phyloP scores from a whole-genome alignment of 768 basidiomycete species.

The Mycena latifolia region DNA sequence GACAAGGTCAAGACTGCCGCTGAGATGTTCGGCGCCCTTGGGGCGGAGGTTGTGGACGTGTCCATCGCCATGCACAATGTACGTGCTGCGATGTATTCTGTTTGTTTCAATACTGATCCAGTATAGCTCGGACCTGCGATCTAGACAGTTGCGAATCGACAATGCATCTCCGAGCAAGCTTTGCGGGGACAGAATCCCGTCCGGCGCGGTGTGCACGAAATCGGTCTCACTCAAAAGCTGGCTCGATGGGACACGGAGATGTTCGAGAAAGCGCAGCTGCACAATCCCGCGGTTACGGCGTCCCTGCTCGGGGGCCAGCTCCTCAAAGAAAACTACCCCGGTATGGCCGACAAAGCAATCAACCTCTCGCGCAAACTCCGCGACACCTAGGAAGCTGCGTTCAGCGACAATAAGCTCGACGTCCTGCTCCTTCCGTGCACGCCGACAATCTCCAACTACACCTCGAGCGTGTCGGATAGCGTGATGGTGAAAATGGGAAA shows the following conservation, averaged over 20 bases:
- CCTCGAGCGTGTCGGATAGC: constrained; percentile 37
- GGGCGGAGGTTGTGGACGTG: constrained; percentile 56
- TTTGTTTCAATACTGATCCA: no score
- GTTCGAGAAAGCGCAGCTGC: constrained; percentile 48
- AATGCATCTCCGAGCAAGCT: constrained; percentile 33
- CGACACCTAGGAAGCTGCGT: constrained; percentile 47
- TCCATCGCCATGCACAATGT: constrained; percentile 57
- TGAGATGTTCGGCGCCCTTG: constrained; percentile 48
- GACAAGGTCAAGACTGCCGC: constrained; percentile 49
- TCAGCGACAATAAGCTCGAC: constrained; percentile 42
- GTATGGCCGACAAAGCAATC: constrained; percentile 47
- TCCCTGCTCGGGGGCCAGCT: constrained; percentile 21
- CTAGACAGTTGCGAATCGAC: constrained; percentile 26
- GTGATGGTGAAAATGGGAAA: constrained; percentile 47
- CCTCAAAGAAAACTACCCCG: constrained; percentile 26
- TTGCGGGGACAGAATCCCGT: constrained; percentile 37
- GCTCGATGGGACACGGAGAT: constrained; percentile 52
- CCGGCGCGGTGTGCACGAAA: constrained; percentile 48
- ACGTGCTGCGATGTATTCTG: no score
- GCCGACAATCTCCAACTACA: constrained; percentile 49
- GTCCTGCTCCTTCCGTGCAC: constrained; percentile 53
- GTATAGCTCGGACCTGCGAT: constrained; percentile 29
- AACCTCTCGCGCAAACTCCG: constrained; percentile 52
- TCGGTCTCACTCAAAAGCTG: constrained; percentile 44
- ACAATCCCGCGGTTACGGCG: constrained; percentile 29